phyloP scores from a whole-genome alignment of 2,329 filamentous ascomycete species.

The Macrophomina phaseolina region DNA sequence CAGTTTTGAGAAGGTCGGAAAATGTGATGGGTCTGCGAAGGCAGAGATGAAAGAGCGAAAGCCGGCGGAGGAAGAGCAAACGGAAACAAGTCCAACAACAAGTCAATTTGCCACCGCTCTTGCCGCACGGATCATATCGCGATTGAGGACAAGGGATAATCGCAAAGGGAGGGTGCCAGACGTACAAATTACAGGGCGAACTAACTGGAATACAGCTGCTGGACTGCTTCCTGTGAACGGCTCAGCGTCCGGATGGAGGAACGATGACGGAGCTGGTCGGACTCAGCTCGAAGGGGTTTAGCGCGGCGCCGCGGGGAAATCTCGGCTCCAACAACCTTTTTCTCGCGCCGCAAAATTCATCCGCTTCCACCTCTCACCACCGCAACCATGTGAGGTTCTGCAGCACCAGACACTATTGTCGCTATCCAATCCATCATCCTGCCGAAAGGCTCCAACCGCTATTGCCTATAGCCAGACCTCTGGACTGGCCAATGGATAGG shows the following conservation, averaged over 20 bases:
- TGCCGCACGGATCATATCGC: background rate
- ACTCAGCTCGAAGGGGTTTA: constrained; percentile 1
- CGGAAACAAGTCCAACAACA: background rate
- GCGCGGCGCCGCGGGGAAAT: constrained; percentile 1
- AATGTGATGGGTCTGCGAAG: too few relatives aligned
- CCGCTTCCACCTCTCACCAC: constrained; percentile 7
- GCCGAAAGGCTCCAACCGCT: background rate
- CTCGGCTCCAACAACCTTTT: constrained; percentile 12
- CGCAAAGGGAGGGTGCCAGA: background rate
- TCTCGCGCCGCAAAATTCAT: constrained; percentile 22
- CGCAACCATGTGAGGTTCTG: constrained; percentile 21
- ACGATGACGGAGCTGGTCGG: background rate
- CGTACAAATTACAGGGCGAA: background rate
- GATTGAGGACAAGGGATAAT: background rate
- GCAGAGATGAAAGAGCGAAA: background rate
- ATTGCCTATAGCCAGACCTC: background rate
- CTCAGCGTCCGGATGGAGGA: background rate
- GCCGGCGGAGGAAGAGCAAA: background rate
- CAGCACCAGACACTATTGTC: constrained; percentile 10
- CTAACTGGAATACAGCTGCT: background rate
- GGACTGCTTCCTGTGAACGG: background rate
- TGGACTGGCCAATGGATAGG: background rate
- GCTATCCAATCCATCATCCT: background rate
- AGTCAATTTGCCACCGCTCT: background rate
- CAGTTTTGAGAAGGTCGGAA: too few relatives aligned